Evolutionary conservation across 1,139 yeast genomes (phyloP), one percentile per base, ranked within the genome.

Genomic region (Meyerozyma smithsonii): DNA sequence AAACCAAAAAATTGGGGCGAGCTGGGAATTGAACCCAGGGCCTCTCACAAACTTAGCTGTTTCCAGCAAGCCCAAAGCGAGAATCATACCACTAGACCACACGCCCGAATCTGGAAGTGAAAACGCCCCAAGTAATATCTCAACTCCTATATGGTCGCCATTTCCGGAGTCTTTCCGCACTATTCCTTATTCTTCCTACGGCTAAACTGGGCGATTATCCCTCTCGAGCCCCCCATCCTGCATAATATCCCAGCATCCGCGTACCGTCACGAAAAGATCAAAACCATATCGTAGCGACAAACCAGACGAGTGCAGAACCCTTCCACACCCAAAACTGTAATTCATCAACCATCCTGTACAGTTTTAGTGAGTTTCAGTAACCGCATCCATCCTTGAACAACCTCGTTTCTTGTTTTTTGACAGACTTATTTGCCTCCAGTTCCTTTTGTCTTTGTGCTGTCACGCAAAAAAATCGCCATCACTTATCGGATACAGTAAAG

Each of bases 11-110:
- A 30, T 10, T 30, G 34, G 34, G 34, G 34, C 34, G 34, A 30
- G 34, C 34, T 30, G 34, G 34, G 34, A 30, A 30, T 30, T 30
- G 34, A 30, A 30, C 34, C 34, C 34, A 30, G 34, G 34, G 34
- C 34, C 34, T 30, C 34, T 30, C 34, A 18, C 34, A 30, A 17
- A 18, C 17, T 30, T 18, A 2, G 21, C 20, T 10, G 15, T 30
- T n/a, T 4, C 20, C 10, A 14, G 20, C 21, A 30, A 30, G 16
- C 34, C 34, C 34, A 30, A 30, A 30, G 34, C 34, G 34, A 30
- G 34, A 30, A 30, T 30, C 34, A 30, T 30, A 30, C 34, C 34
- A 30, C 34, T 30, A 30, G 34, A 30, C 34, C 34, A 30, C 34
- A 30, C 34, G 34, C 34, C 34, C 34, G 20, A 17, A 30, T 30